Evolutionary conservation across 768 basidiomycete genomes (phyloP).

Genomic region (Naganishia onofrii): DNA sequence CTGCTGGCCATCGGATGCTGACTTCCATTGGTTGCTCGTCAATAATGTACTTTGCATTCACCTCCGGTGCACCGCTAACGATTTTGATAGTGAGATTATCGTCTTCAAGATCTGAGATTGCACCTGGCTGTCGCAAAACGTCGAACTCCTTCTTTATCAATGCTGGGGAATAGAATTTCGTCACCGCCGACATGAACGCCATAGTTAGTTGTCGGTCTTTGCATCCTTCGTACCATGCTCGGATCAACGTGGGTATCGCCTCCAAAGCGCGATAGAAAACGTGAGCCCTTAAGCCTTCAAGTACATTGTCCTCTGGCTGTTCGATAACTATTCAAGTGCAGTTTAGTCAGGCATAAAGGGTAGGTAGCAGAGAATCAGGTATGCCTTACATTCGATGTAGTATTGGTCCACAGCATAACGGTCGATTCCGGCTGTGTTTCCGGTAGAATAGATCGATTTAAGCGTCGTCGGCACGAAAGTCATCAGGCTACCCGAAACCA

Average conservation of each 20-base stretch:
- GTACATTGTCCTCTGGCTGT: slow-evolving; percentile 39
- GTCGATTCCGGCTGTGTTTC: slow-evolving; percentile 73
- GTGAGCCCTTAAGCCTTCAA: slow-evolving; percentile 74
- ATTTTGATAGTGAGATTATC: slow-evolving; percentile 81
- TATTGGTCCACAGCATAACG: slow-evolving; percentile 82
- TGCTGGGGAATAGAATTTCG: slow-evolving; percentile 80
- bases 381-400: slow-evolving; percentile 58
- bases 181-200: slow-evolving; percentile 72
- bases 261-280: slow-evolving; percentile 83
- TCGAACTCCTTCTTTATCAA: slow-evolving; percentile 80
- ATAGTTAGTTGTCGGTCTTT: slow-evolving; percentile 84
- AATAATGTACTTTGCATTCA: slow-evolving; percentile 76
- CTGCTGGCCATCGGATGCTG: slow-evolving; percentile 73
- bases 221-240: slow-evolving; percentile 78
- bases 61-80: slow-evolving; percentile 67
- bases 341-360: slow-evolving; percentile 17
- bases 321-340: slow-evolving; percentile 39
- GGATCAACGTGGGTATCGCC: slow-evolving; percentile 77
- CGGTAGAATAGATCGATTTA: slow-evolving; percentile 62
- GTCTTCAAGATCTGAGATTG: slow-evolving; percentile 58
- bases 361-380: background rate
- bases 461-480: slow-evolving; percentile 69
- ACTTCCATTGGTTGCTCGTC: slow-evolving; percentile 94
- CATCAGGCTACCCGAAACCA: slow-evolving; percentile 67
- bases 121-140: slow-evolving; percentile 57